phyloP scores from a whole-genome alignment of 495 filamentous ascomycete species.

The Penicillium canescens region DNA sequence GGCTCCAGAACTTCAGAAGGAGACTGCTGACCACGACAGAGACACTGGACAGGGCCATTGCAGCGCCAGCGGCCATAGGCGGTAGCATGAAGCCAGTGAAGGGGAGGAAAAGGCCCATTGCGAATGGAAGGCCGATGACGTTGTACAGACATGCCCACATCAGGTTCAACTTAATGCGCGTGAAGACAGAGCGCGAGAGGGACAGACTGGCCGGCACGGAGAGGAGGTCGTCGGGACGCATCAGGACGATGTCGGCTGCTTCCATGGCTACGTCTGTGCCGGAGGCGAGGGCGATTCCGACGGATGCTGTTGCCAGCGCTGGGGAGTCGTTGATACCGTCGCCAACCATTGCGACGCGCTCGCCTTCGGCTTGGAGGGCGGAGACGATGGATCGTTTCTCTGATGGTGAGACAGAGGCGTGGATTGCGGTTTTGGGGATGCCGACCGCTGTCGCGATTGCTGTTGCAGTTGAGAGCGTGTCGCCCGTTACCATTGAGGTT shows the following conservation, averaged over 20 bases:
- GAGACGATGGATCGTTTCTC: slow-evolving; percentile 86
- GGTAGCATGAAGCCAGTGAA: slow-evolving; percentile 86
- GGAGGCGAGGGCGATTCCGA: slow-evolving; percentile 88
- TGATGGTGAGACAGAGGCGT: slow-evolving; percentile 80
- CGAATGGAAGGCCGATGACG: slow-evolving; percentile 86
- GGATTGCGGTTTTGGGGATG: slow-evolving; percentile 71
- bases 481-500: slow-evolving; percentile 90
- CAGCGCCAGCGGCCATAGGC: slow-evolving; percentile 91
- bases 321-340: slow-evolving; percentile 99
- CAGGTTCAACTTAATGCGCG: slow-evolving; percentile 90
- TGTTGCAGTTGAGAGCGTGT: slow-evolving; percentile 77
- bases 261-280: slow-evolving; percentile 99
- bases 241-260: slow-evolving; percentile 92
- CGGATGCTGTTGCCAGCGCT: slow-evolving; percentile 85
- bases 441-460: slow-evolving; percentile 82
- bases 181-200: slow-evolving; percentile 83
- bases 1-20: slow-evolving; percentile 81
- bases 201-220: slow-evolving; percentile 84
- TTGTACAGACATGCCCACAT: slow-evolving; percentile 94
- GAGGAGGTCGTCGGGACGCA: slow-evolving; percentile 88
- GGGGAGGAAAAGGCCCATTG: slow-evolving; percentile 91
- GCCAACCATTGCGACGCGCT: slow-evolving; percentile 92
- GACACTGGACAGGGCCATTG: slow-evolving; percentile 90
- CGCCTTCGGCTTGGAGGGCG: slow-evolving; percentile 67
- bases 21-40: slow-evolving; percentile 85